Conservation (phyloP, 371 early-diverging fungal species). For the Zychaea mexicana region DNA sequence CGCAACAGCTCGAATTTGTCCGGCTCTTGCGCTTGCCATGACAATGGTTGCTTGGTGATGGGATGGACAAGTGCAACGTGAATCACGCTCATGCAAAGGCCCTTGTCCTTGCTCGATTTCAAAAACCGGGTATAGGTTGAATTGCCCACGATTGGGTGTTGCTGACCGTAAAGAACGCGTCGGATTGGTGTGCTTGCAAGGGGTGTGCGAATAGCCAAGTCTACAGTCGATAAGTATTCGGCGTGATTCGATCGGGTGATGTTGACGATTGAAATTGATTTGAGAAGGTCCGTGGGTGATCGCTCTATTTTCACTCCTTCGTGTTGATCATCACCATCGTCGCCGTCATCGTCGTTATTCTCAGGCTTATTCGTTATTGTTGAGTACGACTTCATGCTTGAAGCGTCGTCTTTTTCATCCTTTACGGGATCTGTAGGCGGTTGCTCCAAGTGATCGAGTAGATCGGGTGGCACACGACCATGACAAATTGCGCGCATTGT, state of each 20-base stretch:
- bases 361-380: not conserved
- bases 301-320: conserved; percentile 8
- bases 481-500: conserved; percentile 52
- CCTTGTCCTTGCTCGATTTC: conserved; percentile 66
- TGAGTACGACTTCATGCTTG: too few species aligned
- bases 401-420: too few species aligned
- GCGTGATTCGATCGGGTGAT: conserved; percentile 54
- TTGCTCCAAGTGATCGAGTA: conserved; percentile 14
- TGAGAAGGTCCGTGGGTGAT: conserved; percentile 13
- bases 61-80: conserved; percentile 50
- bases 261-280: conserved; percentile 23
- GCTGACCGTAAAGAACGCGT: conserved; percentile 37
- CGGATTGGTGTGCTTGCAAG: conserved; percentile 38
- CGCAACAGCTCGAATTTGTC: conserved; percentile 53
- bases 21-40: conserved; percentile 36
- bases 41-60: conserved; percentile 10
- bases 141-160: conserved; percentile 67
- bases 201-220: conserved; percentile 38
- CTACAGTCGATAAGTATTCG: conserved; percentile 43
- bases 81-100: conserved; percentile 55
- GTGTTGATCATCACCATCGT: conserved; percentile 21
- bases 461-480: conserved; percentile 30
- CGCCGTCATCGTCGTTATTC: not conserved
- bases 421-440: not conserved
- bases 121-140: conserved; percentile 58